phyloP scores from a whole-genome alignment of 2,329 filamentous ascomycete species.

The Paecilomyces sp. region DNA sequence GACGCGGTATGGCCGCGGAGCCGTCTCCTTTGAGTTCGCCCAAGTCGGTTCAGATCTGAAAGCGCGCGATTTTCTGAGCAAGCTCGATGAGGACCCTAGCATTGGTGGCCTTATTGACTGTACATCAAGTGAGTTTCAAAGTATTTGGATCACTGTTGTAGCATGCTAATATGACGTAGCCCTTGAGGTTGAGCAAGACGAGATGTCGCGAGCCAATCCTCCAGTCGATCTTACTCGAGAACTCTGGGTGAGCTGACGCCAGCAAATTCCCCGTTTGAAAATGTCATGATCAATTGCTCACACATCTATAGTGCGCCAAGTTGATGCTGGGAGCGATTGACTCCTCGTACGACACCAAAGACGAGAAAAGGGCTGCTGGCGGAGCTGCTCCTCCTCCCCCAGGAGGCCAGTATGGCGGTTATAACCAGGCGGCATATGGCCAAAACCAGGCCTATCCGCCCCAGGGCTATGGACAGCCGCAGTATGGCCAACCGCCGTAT shows the following conservation, averaged over 20 bases:
- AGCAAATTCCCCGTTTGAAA: not conserved
- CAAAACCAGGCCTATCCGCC: conserved; percentile 13
- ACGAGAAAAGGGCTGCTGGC: conserved; percentile 50
- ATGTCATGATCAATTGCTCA: conserved; percentile 8
- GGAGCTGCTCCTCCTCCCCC: conserved; percentile 19
- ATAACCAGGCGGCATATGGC: conserved; percentile 13
- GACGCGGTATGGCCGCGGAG: conserved; percentile 49
- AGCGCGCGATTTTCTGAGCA: conserved; percentile 56
- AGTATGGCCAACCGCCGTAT: conserved; percentile 13
- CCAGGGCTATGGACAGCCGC: conserved; percentile 15
- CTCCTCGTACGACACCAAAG: conserved; percentile 57
- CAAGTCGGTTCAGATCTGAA: conserved; percentile 62
- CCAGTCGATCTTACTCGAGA: conserved; percentile 58
- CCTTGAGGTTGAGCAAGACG: conserved; percentile 60
- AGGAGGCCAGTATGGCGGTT: conserved; percentile 31
- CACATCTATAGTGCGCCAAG: conserved; percentile 46
- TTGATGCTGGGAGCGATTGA: conserved; percentile 62
- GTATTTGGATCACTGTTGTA: not conserved
- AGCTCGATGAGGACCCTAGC: conserved; percentile 56
- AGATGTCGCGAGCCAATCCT: conserved; percentile 56
- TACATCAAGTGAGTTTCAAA: conserved; percentile 53
- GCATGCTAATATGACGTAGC: conserved; percentile 33
- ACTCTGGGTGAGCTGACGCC: conserved; percentile 46
- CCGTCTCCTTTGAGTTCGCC: conserved; percentile 61
- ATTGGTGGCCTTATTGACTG: conserved; percentile 60